phyloP scores from a whole-genome alignment of 1,284 basidiomycete genomes.

The Microbotryum scabiosae region DNA sequence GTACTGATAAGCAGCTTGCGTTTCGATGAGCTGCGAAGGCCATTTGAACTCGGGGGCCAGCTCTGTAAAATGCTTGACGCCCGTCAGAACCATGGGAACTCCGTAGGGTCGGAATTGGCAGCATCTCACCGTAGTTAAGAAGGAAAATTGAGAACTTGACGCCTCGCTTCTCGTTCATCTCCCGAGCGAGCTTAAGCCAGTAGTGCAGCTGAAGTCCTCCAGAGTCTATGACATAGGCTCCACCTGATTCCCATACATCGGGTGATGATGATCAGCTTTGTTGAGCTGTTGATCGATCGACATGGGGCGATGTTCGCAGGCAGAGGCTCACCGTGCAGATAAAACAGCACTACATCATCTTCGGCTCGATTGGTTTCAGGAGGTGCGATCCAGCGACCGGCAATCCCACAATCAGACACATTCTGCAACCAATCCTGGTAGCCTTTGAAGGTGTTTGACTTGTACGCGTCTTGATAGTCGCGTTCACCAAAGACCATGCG shows the following conservation, averaged over 20 bases:
- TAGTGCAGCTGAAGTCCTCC: constrained; percentile 3
- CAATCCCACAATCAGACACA: constrained; percentile 9
- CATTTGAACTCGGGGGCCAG: constrained; percentile 15
- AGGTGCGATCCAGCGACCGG: constrained; percentile 13
- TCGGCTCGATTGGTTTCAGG: constrained; percentile 2
- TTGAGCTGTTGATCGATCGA: background rate
- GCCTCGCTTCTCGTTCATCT: background rate
- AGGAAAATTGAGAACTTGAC: constrained; percentile 12
- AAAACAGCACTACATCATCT: constrained; percentile 19
- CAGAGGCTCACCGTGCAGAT: constrained; percentile 7
- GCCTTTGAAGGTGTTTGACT: background rate
- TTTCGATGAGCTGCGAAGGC: constrained; percentile 58
- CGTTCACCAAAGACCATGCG: background rate
- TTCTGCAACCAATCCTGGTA: constrained; percentile 7
- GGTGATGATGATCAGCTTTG: background rate
- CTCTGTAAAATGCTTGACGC: background rate
- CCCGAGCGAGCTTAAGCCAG: constrained; percentile 1
- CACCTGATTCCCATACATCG: background rate
- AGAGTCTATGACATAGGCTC: constrained; percentile 6
- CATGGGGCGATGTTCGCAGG: background rate
- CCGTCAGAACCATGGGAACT: background rate
- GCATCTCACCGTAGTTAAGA: constrained; percentile 12
- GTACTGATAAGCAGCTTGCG: constrained; percentile 54
- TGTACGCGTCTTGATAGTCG: background rate
- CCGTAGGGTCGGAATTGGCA: background rate